A percentile compares a stretch with the other conserved stretches of the same genome.
These are phyloP conservation scores for Diaporthe amygdali DNA, from an alignment of 2,329 filamentous ascomycete species.

Conservation along the genomic window DNA sequence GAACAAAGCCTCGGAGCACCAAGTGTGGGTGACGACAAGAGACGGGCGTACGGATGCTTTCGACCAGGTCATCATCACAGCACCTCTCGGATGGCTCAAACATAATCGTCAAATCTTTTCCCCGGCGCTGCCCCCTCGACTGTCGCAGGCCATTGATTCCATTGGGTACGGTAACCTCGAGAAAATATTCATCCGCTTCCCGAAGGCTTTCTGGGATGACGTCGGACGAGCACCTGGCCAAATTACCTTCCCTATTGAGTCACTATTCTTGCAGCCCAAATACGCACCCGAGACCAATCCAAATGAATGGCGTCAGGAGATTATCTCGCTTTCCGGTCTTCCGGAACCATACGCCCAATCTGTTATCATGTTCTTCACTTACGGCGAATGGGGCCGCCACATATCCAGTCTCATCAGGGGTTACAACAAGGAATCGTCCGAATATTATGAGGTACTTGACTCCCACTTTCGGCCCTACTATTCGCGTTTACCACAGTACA, in stretches of 20 bases:
- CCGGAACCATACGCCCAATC: neutral
- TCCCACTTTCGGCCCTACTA: neutral
- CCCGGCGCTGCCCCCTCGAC: conserved; percentile 45
- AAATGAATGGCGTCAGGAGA: neutral
- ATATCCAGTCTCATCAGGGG: neutral
- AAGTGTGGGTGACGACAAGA: neutral
- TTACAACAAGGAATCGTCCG: neutral
- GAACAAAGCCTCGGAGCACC: neutral
- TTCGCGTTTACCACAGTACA: neutral
- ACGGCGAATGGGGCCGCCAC: neutral
- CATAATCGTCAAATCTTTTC: conserved; percentile 48
- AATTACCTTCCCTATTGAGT: neutral
- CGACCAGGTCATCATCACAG: conserved; percentile 57
- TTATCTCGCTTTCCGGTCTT: neutral
- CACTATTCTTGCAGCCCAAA: neutral
- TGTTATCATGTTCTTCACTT: neutral
- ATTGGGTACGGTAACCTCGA: conserved; percentile 33
- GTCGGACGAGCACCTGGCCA: neutral
- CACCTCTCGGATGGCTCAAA: conserved; percentile 59
- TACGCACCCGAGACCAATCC: neutral
- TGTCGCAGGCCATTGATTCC: conserved; percentile 49
- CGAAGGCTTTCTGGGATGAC: conserved; percentile 32
- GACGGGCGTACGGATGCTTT: conserved; percentile 35
- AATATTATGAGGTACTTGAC: neutral
- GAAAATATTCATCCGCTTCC: conserved; percentile 35